A percentile compares a stretch with the other conserved stretches of the same genome.
These are phyloP conservation scores for Cercospora janseana DNA, from an alignment of 2,329 filamentous ascomycete species.

Conservation along the genomic window DNA sequence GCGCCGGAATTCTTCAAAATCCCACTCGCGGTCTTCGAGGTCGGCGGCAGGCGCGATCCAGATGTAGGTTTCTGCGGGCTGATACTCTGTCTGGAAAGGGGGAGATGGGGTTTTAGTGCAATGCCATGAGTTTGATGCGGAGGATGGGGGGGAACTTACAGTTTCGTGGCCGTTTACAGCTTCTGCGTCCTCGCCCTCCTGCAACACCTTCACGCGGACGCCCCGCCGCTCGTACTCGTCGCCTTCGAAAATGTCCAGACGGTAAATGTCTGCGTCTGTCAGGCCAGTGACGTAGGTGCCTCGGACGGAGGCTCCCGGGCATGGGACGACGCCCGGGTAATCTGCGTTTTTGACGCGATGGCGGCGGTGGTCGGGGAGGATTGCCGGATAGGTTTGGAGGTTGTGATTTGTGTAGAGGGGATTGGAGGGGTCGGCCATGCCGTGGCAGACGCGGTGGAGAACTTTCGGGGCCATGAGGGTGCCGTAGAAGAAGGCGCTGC, in stretches of 20 bases:
- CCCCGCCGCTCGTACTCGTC: conserved; percentile 61
- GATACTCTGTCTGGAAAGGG: conserved; percentile 41
- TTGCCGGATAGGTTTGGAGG: conserved; percentile 68
- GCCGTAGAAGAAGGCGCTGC: conserved; percentile 64
- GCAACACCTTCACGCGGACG: conserved; percentile 44
- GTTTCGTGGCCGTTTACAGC: conserved; percentile 37
- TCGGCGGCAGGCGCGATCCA: conserved; percentile 46
- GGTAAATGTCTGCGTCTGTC: conserved; percentile 70
- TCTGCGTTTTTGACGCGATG: conserved; percentile 67
- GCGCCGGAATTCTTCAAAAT: conserved; percentile 76
- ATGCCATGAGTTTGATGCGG: too few species aligned
- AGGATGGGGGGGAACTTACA: too few species aligned
- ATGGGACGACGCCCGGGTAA: conserved; percentile 73
- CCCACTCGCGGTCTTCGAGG: conserved; percentile 78
- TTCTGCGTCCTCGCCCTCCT: neutral
- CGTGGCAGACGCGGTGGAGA: conserved; percentile 81
- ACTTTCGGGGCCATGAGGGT: conserved; percentile 81
- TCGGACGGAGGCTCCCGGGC: conserved; percentile 55
- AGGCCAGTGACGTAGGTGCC: conserved; percentile 77
- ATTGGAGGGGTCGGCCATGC: conserved; percentile 51
- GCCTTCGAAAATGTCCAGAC: conserved; percentile 82
- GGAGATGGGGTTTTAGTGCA: too few species aligned
- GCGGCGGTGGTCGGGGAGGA: conserved; percentile 72
- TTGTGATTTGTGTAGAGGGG: conserved; percentile 47
- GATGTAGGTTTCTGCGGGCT: conserved; percentile 52